Evolutionary conservation across 2,329 filamentous ascomycete species (phyloP).

Genomic region (Mycosphaerella sp.): DNA sequence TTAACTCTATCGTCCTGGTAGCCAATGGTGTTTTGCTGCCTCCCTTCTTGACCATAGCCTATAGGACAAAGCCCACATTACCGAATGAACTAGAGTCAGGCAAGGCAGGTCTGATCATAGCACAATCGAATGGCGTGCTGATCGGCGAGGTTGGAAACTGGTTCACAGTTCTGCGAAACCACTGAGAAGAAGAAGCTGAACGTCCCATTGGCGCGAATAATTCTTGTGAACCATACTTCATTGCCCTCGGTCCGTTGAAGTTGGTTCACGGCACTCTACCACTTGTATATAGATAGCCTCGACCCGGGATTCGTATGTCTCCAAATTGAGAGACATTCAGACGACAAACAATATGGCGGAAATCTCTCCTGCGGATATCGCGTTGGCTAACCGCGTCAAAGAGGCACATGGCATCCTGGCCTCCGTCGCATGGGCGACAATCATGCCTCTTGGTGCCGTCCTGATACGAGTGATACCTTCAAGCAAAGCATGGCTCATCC

Average conservation of each 20-base stretch:
- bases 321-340: neutral
- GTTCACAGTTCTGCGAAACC: neutral
- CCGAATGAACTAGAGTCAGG: neutral
- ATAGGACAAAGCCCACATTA: neutral
- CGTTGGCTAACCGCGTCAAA: neutral
- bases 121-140: neutral
- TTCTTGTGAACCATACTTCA: no score
- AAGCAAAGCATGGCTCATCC: slow-evolving; percentile 39
- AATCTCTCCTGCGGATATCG: neutral
- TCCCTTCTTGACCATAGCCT: neutral
- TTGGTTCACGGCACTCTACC: no score
- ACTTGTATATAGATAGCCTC: neutral
- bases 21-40: neutral
- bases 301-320: neutral
- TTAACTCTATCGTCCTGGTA: neutral
- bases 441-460: slow-evolving; percentile 40
- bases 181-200: neutral
- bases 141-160: neutral
- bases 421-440: slow-evolving; percentile 42
- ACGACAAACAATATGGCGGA: slow-evolving; percentile 1
- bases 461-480: slow-evolving; percentile 41
- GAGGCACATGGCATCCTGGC: slow-evolving; percentile 40
- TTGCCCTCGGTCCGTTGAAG: no score
- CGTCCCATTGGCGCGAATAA: no score
- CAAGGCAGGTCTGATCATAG: neutral